Percentiles rank a stretch among this genome's conserved stretches.
Evolutionary conservation across 257 asterid species (phyloP).

Genomic region (Solanum bukasovii): DNA sequence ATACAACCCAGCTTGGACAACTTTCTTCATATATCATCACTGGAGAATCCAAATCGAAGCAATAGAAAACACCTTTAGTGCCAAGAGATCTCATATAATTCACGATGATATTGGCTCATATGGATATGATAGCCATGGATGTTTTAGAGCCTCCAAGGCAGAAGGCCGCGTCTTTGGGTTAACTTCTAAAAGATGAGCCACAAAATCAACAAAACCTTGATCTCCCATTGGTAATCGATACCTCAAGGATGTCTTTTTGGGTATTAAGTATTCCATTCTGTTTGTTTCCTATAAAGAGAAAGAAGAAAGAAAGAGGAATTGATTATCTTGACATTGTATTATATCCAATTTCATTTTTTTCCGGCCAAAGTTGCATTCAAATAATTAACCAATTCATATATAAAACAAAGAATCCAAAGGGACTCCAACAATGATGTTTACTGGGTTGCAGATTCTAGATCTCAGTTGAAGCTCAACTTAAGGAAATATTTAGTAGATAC

Average conservation of each 20-base stretch:
- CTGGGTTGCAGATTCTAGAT: not conserved
- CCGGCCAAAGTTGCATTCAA: not conserved
- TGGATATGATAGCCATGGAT: constrained; percentile 20
- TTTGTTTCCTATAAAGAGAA: constrained; percentile 12
- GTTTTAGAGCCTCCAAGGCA: constrained; percentile 25
- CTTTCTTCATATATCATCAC: not conserved
- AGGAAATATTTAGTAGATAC: not conserved
- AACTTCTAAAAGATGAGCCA: constrained; percentile 15
- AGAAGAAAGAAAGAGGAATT: not conserved
- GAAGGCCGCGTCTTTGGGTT: constrained; percentile 24
- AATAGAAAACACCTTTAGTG: not conserved
- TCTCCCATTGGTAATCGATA: constrained; percentile 24
- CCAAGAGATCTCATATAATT: not conserved
- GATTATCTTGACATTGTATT: not conserved
- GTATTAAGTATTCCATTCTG: constrained; percentile 20
- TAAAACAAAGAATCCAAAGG: not conserved
- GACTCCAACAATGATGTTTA: not conserved
- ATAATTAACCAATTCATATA: not conserved
- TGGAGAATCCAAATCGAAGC: not conserved
- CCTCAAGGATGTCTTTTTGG: constrained; percentile 17
- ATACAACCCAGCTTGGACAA: not conserved
- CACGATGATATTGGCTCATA: constrained; percentile 21
- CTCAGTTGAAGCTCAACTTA: not conserved
- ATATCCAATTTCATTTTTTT: not conserved
- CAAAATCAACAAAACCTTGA: constrained; percentile 21